A percentile compares a stretch with the other conserved stretches of the same genome.
phyloP scores from a whole-genome alignment of 306 rosid species.

The Rosa persica region DNA sequence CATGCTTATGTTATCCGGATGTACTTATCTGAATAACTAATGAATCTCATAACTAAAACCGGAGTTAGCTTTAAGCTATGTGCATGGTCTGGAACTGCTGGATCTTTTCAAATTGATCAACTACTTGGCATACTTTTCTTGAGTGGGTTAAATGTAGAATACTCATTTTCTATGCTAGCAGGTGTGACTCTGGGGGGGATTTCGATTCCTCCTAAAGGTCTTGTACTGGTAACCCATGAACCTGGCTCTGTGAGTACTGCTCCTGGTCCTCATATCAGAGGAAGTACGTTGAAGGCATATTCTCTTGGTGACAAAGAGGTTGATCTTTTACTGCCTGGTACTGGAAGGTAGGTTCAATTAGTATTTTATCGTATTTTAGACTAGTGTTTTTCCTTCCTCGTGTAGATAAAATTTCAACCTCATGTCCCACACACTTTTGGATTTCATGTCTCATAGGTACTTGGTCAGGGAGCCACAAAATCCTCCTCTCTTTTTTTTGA shows the following conservation, averaged over 20 bases:
- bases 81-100: background rate
- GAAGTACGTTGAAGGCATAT: conserved; percentile 71
- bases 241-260: conserved; percentile 64
- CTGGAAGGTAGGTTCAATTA: conserved; percentile 64
- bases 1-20: conserved; percentile 1
- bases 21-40: conserved; percentile 17
- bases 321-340: conserved; percentile 89
- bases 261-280: conserved; percentile 97
- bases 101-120: background rate
- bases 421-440: background rate
- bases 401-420: background rate
- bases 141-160: background rate
- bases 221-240: conserved; percentile 78
- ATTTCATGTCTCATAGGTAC: background rate
- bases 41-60: background rate
- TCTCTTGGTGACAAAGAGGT: conserved; percentile 90
- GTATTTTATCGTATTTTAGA: no score
- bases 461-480: background rate
- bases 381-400: background rate
- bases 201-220: conserved; percentile 62
- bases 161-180: conserved; percentile 31
- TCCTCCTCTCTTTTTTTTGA: background rate
- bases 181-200: conserved; percentile 53
- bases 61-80: background rate
- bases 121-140: background rate